Base-by-base conservation (phyloP, 2,329 filamentous ascomycete genomes). In the Pseudogymnoascus sp. region DNA sequence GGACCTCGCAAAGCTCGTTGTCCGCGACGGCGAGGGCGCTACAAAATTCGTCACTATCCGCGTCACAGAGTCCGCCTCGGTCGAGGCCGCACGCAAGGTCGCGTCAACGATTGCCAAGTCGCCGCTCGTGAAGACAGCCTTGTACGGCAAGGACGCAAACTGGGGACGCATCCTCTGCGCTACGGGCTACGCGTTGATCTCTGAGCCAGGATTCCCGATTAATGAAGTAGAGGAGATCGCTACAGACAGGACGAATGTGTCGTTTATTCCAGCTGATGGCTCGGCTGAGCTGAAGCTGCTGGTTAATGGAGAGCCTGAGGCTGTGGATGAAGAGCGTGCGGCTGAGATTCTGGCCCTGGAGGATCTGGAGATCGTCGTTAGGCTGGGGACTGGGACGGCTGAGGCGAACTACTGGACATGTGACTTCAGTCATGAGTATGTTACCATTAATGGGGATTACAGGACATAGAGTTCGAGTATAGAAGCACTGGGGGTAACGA, bases 161-260 rank as follows among this genome's bases (percentile, higher is more conserved):
- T 99, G 94, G 94, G 94, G 94, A 35, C 91, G 94, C 61, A 96
- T 99, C 65, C 82, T 97, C 29, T 97, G 94, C 74, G 93, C 94
- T 0, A 92, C 92, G 4, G 94, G 94, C 2, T 97, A 97, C 73
- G 80, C 85, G 12, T 76, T 85, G 55, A 80, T 87, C 65, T 82
- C 81, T 1, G 82, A 84, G 67, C 84, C 82, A 0, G 83, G 81
- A 1, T 74, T 79, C 68, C 75, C 79, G n/a, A 73, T 78, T 39
- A 82, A 80, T 63, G 84, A 87, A 0, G 84, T 88, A 1, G 78
- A 80, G 1, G 83, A 85, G 52, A 83, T 94, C 60, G 76, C 83
- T 0, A 87, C 88, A 0, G 82, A 87, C 66, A 82, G 82, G 71
- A 93, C 89, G 0, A 90, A 81, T 67, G 90, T 94, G 25, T 90